Evolutionary conservation across 352 stramenopile genomes (phyloP), one percentile per base, ranked within the genome.

Genomic region (Globisporangium echinulatum): DNA sequence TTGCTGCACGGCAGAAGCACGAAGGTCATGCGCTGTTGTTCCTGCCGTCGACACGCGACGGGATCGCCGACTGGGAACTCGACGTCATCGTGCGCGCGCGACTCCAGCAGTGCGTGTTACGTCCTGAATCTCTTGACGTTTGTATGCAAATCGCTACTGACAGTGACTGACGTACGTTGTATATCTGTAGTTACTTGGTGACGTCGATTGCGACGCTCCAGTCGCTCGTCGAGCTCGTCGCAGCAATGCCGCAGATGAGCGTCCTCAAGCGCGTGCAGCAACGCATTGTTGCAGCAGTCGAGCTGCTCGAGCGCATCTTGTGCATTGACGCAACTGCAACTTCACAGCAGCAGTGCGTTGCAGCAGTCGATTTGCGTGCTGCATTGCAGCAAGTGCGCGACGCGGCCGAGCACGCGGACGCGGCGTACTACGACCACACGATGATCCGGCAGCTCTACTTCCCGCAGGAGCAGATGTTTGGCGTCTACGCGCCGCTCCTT

Each of bases 401-500:
- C 58, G 77, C 77, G 6, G 70, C 71, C 5, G 66, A 80, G 8
- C 64, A 85, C 14, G 72, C 78, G 5, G 69, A 88, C 52, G 67
- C 70, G 5, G 78, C 76, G 47, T 85, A 88, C 61, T 85, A 81
- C 52, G 78, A 88, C 60, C 76, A 80, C 62, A 86, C 78, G 36
- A 88, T 88, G 78, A 85, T 85, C 61, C 78, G 75, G 2, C 78
- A 88, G 56, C 67, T 88, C 40, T 88, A 88, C 58, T 88, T 88
- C 54, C 78, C 78, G 7, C 74, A 88, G 64, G 78, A 85, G 53
- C 75, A 88, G 25, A 84, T 88, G 71, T 57, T 85, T 25, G 78
- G 75, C 3, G 78, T 88, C 10, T 88, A 86, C 54, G 75, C 76
- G 7, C 78, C 78, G 42, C 70, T 88, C 33, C 70, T 88, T 2